phyloP scores from a whole-genome alignment of 2,329 filamentous ascomycete genomes.

The Coleophoma crateriformis region DNA sequence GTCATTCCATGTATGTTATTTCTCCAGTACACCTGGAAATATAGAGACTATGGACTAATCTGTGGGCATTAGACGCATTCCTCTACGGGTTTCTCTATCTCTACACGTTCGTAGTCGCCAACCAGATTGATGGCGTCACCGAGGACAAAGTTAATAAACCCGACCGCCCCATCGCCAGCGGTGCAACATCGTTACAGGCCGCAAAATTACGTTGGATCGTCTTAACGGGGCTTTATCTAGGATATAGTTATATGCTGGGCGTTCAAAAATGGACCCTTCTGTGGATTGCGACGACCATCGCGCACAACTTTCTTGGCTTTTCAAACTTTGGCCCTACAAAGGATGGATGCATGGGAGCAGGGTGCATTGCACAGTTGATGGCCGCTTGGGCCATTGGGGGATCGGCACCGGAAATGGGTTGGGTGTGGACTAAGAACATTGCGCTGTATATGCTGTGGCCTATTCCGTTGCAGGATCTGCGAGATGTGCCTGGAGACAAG shows the following conservation, averaged over 20 bases:
- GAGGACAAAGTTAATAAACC: slow-evolving; percentile 1
- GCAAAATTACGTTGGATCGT: background rate
- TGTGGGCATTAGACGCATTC: too few relatives aligned
- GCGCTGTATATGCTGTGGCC: background rate
- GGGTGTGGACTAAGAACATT: background rate
- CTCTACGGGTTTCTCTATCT: background rate
- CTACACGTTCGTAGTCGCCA: slow-evolving; percentile 1
- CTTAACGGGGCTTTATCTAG: background rate
- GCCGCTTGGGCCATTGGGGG: background rate
- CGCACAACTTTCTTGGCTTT: background rate
- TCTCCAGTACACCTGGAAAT: too few relatives aligned
- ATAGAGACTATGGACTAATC: too few relatives aligned
- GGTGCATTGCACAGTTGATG: background rate
- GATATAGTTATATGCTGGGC: background rate
- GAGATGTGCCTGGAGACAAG: background rate
- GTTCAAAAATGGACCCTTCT: background rate
- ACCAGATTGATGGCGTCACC: background rate
- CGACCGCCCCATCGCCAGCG: background rate
- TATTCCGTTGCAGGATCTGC: background rate
- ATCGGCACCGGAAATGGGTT: background rate
- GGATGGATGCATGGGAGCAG: background rate
- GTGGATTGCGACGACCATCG: background rate
- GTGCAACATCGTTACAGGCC: background rate
- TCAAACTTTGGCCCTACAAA: background rate
- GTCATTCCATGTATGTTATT: too few relatives aligned